Base-by-base conservation (phyloP, 2,329 filamentous ascomycete genomes). In the Aspergillus arachidicola region DNA sequence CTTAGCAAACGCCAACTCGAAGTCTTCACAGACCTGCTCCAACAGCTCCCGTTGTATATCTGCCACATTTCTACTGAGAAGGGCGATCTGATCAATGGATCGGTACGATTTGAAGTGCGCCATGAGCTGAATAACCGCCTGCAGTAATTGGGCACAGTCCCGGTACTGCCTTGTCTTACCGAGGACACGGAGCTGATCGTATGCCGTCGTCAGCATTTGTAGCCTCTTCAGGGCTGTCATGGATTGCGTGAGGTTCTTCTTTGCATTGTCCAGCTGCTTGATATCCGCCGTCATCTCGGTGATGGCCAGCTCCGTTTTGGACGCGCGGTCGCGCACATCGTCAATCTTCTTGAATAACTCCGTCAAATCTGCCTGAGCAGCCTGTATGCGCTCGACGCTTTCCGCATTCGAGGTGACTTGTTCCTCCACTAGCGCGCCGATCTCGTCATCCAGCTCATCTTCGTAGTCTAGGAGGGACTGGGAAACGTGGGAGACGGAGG, bases 201-300 rank as follows among this genome's bases (percentile, higher is more conserved):
- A 99, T n/a, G 95, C 95, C 4, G 95, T 98, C 6, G 95, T 98
- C 75, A 99, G 82, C 95, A 99, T 99, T 84, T 99, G 95, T 71
- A 99, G 85, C 54, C 95, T 87, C 83, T 99, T 99, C 73, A 99
- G 83, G 26, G 94, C 94, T 50, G 95, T 99, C 95, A 99, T 99
- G 68, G 93, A 97, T 59, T 96, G 85, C 11, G 95, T 97, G 65
- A 99, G 85, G 79, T 99, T 99, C 78, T 91, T 91, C 83, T 99
- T 99, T 43, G 95, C 97, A 78, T 91, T 92, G 79, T 99, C 95
- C 68, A 99, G 85, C 69, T 94, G 89, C 82, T 99, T 99, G 78
- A 99, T 99, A 75, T 99, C 95, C 63, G 95, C 93, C 65, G 95
- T 99, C 95, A 99, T 99, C 69, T 93, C 93, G 54, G 94, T 97